A percentile compares a stretch with the other conserved stretches of the same genome.
These are phyloP conservation scores for Pichia terricola DNA, from an alignment of 1,139 yeast species.

Conservation along the genomic window DNA sequence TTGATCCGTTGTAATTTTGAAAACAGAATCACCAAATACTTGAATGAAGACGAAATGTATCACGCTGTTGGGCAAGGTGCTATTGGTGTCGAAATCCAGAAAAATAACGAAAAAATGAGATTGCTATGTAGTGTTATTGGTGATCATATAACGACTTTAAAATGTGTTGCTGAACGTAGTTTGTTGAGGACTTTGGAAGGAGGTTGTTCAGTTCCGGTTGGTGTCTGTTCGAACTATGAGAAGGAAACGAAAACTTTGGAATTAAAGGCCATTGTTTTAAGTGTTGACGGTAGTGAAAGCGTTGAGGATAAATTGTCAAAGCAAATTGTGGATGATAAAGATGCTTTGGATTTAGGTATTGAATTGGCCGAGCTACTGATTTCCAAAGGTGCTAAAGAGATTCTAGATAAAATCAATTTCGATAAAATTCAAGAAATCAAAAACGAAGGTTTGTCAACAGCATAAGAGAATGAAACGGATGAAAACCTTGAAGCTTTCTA, in stretches of 20 bases:
- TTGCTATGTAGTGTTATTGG: constrained; percentile 55
- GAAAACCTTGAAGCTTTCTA: constrained; percentile 27
- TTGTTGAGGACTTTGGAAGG: constrained; percentile 87
- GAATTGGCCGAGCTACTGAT: constrained; percentile 60
- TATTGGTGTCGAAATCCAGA: constrained; percentile 79
- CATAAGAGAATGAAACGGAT: constrained; percentile 26
- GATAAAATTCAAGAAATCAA: constrained; percentile 43
- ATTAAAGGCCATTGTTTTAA: constrained; percentile 68
- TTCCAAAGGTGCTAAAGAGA: constrained; percentile 70
- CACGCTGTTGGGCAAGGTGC: constrained; percentile 99
- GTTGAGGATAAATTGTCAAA: constrained; percentile 45
- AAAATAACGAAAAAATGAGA: constrained; percentile 49
- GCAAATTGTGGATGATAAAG: constrained; percentile 33
- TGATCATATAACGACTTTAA: constrained; percentile 55
- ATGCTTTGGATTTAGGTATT: constrained; percentile 65
- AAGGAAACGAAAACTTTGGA: constrained; percentile 35
- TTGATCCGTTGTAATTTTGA: constrained; percentile 62
- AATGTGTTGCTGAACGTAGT: constrained; percentile 88
- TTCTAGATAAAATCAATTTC: constrained; percentile 72
- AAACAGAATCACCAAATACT: constrained; percentile 55
- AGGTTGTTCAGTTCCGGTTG: constrained; percentile 96
- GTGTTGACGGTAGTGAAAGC: constrained; percentile 67
- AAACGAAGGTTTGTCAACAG: constrained; percentile 20
- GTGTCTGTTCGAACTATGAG: constrained; percentile 50
- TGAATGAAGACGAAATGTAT: constrained; percentile 80